Evolutionary conservation across 108 stramenopile species (phyloP).

Genomic region (Conticribra weissflogii): DNA sequence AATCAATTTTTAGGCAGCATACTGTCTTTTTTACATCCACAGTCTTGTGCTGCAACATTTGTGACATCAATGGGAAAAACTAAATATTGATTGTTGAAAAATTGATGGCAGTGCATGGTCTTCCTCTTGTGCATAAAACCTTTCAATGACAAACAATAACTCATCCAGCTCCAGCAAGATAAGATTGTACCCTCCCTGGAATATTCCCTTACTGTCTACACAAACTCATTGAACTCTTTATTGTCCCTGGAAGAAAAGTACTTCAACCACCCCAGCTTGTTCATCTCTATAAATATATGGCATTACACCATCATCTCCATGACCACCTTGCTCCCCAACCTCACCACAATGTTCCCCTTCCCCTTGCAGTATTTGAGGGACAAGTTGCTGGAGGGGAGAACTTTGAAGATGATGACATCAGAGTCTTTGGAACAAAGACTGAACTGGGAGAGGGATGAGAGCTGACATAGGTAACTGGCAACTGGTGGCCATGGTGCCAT

Average conservation of each 20-base stretch:
- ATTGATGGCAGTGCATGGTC: too few species aligned
- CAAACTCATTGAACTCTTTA: slow-evolving; percentile 78
- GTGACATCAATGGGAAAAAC: too few species aligned
- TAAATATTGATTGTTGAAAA: too few species aligned
- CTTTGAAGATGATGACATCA: slow-evolving; percentile 59
- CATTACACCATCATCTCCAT: slow-evolving; percentile 82
- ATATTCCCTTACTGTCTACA: slow-evolving; percentile 75
- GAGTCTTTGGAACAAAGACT: slow-evolving; percentile 58
- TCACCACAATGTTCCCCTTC: slow-evolving; percentile 56
- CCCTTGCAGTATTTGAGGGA: slow-evolving; percentile 76
- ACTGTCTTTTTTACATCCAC: too few species aligned
- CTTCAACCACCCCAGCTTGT: slow-evolving; percentile 76
- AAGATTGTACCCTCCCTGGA: slow-evolving; percentile 30
- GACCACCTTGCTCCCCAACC: slow-evolving; percentile 66
- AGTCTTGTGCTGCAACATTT: too few species aligned
- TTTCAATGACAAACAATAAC: too few species aligned
- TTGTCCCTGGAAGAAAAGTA: slow-evolving; percentile 72
- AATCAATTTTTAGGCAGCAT: too few species aligned
- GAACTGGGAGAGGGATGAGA: slow-evolving; percentile 54
- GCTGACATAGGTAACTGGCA: slow-evolving; percentile 54
- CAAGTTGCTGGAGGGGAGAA: slow-evolving; percentile 56
- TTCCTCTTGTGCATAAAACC: too few species aligned
- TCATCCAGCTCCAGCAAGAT: slow-evolving; percentile 58
- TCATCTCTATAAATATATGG: slow-evolving; percentile 62
- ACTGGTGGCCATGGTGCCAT: slow-evolving; percentile 59